These are phyloP conservation scores for Trametes cingulata DNA, from an alignment of 768 basidiomycete species.

Conservation along the genomic window DNA sequence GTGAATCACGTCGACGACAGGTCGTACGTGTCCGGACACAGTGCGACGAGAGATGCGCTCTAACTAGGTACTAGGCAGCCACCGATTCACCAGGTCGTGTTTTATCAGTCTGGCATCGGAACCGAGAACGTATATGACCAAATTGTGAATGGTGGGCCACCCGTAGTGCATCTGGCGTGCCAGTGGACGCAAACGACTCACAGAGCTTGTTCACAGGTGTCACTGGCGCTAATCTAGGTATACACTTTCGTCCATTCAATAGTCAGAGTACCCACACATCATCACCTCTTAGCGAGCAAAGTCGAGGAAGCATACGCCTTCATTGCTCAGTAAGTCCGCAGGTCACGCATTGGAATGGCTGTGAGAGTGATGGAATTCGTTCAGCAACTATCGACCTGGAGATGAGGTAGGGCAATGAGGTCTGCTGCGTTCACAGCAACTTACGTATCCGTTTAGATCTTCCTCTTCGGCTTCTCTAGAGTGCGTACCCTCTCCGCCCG, in stretches of 20 bases:
- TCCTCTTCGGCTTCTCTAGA: conserved; percentile 76
- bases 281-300: conserved; percentile 53
- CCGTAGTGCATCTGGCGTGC: neutral
- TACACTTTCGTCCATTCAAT: conserved; percentile 1
- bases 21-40: conserved; percentile 21
- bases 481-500: conserved; percentile 43
- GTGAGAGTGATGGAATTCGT: neutral
- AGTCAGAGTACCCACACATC: neutral
- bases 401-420: conserved; percentile 59
- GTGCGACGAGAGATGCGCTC: neutral
- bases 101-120: conserved; percentile 44
- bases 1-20: conserved; percentile 35
- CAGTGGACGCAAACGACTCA: neutral
- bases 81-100: conserved; percentile 34
- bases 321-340: conserved; percentile 64
- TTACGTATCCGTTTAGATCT: conserved; percentile 49
- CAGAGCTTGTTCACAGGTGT: conserved; percentile 45
- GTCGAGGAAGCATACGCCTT: conserved; percentile 82
- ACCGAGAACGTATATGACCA: conserved; percentile 58
- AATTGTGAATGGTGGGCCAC: conserved; percentile 55
- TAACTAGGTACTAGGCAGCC: conserved; percentile 19
- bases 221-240: conserved; percentile 65
- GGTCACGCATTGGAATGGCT: neutral
- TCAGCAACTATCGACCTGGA: conserved; percentile 67
- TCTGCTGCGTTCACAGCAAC: neutral